A percentile compares a stretch with the other conserved stretches of the same genome.
Conservation (phyloP, 2,329 filamentous ascomycete genomes). For the Hymenoscyphus scutula region DNA sequence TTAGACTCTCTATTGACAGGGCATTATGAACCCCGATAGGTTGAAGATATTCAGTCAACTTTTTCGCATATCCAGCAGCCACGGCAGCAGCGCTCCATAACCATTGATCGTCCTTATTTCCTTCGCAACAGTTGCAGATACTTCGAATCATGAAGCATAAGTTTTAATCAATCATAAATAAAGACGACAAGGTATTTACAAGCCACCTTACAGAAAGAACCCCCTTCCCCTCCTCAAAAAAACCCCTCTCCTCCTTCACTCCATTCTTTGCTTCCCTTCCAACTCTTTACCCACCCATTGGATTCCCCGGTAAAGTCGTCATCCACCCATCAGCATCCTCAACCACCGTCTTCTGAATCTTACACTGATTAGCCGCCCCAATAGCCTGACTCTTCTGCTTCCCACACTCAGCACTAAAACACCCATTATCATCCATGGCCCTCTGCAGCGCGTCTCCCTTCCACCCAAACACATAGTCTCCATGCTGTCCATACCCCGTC, state of each 20-base stretch:
- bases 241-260: background rate
- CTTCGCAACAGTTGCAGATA: no score
- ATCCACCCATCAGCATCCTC: constrained; percentile 12
- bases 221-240: no score
- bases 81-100: no score
- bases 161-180: no score
- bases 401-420: constrained; percentile 47
- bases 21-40: no score
- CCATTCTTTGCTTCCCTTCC: background rate
- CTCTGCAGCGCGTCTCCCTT: constrained; percentile 48
- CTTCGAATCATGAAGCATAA: no score
- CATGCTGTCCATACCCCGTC: constrained; percentile 48
- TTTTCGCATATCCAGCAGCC: no score
- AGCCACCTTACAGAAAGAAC: no score
- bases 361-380: constrained; percentile 4
- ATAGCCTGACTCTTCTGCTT: constrained; percentile 43
- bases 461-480: constrained; percentile 53
- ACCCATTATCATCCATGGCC: constrained; percentile 46
- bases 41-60: no score
- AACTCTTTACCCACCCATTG: background rate
- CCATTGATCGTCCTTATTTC: no score
- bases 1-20: background rate
- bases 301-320: background rate
- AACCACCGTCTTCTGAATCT: constrained; percentile 10
- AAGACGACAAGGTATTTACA: no score